A percentile compares a stretch with the other conserved stretches of the same genome.
Evolutionary conservation across 2,329 filamentous ascomycete species (phyloP).

Genomic region (Trichoderma semiorbis): DNA sequence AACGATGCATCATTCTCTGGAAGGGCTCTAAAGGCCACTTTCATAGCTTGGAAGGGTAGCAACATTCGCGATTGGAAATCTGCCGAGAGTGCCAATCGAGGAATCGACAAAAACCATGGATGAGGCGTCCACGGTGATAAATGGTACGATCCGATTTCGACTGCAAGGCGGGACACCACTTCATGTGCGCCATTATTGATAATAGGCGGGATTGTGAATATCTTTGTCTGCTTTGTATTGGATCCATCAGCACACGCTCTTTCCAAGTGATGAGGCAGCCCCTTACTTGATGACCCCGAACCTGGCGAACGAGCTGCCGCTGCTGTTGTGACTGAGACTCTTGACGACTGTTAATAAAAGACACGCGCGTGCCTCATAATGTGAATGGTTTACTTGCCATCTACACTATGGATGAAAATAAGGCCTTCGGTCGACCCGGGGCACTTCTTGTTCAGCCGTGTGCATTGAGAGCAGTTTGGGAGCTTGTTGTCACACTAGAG

Average conservation of each 20-base stretch:
- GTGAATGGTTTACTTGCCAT: not conserved
- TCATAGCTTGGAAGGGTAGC: not conserved
- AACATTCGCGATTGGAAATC: not conserved
- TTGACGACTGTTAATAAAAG: not conserved
- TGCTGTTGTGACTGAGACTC: not conserved
- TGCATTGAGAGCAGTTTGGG: constrained; percentile 7
- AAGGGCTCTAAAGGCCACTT: not conserved
- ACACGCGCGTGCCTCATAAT: not conserved
- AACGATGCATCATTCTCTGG: not conserved
- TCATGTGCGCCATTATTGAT: not conserved
- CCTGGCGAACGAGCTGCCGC: not conserved
- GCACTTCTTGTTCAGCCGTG: not conserved
- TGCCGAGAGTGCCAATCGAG: not conserved
- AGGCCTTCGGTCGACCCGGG: constrained; percentile 3
- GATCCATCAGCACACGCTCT: not conserved
- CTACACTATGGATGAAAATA: constrained; percentile 11
- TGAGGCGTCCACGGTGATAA: constrained; percentile 8
- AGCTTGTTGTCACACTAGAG: constrained; percentile 10
- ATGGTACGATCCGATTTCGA: constrained; percentile 10
- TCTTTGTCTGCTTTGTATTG: not conserved
- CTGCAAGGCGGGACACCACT: not conserved
- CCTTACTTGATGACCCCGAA: not conserved
- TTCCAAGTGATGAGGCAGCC: not conserved
- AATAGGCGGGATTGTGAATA: not conserved
- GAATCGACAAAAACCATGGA: constrained; percentile 1